phyloP scores from a whole-genome alignment of 2,329 filamentous ascomycete genomes.

The Aspergillus amoenus region DNA sequence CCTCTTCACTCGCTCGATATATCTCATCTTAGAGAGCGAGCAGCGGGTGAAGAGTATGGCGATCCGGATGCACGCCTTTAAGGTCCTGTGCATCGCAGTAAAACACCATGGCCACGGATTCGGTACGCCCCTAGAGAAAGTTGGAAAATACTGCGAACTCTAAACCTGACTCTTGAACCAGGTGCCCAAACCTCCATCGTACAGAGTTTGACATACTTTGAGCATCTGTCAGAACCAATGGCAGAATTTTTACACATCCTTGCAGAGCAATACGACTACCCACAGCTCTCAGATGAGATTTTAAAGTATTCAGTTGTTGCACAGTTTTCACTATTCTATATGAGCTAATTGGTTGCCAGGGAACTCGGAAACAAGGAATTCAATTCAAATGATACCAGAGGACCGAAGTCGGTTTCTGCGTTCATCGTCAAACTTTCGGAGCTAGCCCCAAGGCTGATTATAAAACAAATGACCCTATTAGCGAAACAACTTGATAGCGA shows the following conservation, averaged over 20 bases:
- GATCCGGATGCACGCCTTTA: slow-evolving; percentile 96
- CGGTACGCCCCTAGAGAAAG: slow-evolving; percentile 52
- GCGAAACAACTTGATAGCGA: slow-evolving; percentile 96
- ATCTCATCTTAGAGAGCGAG: slow-evolving; percentile 91
- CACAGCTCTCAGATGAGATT: slow-evolving; percentile 90
- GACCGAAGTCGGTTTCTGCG: slow-evolving; percentile 91
- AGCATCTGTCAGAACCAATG: slow-evolving; percentile 98
- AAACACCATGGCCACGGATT: slow-evolving; percentile 98
- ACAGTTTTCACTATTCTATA: not conserved
- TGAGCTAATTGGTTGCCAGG: slow-evolving; percentile 41
- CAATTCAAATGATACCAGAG: slow-evolving; percentile 91
- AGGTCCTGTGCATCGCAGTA: slow-evolving; percentile 91
- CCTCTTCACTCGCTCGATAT: slow-evolving; percentile 87
- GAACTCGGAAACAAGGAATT: slow-evolving; percentile 98
- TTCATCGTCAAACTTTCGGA: slow-evolving; percentile 95
- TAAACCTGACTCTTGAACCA: slow-evolving; percentile 39
- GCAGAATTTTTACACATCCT: slow-evolving; percentile 96
- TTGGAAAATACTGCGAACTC: not conserved
- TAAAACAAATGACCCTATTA: slow-evolving; percentile 94
- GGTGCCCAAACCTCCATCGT: slow-evolving; percentile 97
- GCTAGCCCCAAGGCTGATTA: slow-evolving; percentile 83
- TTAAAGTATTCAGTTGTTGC: slow-evolving; percentile 52
- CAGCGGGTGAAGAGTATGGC: slow-evolving; percentile 83
- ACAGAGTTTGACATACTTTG: slow-evolving; percentile 96
- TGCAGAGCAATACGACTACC: slow-evolving; percentile 95